Conservation (phyloP, 306 rosid species). For the Coriaria nepalensis region DNA sequence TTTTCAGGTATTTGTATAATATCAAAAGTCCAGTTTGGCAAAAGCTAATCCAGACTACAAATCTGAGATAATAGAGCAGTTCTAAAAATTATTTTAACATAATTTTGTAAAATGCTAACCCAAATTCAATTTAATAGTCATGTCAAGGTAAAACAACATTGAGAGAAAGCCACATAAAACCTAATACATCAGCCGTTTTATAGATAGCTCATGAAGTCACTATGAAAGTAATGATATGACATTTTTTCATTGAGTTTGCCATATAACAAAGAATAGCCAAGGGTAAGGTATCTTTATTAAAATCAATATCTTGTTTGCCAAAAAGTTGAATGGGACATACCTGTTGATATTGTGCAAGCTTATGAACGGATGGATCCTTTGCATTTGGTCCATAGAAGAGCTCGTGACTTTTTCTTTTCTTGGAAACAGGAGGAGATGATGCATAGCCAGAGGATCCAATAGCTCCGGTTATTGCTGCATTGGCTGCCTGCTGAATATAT, state of each 20-base stretch:
- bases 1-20: too few relatives aligned
- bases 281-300: conserved; percentile 4
- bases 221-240: neutral
- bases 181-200: too few relatives aligned
- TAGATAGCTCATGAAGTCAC: too few relatives aligned
- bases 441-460: conserved; percentile 84
- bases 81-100: too few relatives aligned
- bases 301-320: neutral
- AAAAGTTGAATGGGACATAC: conserved; percentile 21
- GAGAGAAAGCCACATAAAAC: too few relatives aligned
- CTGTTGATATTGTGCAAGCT: conserved; percentile 60
- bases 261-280: neutral
- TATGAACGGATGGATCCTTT: conserved; percentile 56
- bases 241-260: too few relatives aligned
- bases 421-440: conserved; percentile 49
- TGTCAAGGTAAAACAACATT: too few relatives aligned
- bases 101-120: too few relatives aligned
- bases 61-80: neutral
- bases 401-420: conserved; percentile 67
- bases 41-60: too few relatives aligned
- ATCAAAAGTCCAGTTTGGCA: too few relatives aligned
- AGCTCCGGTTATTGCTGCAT: conserved; percentile 98
- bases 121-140: too few relatives aligned
- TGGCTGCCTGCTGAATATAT: conserved; percentile 85
- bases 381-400: conserved; percentile 42